phyloP scores from a whole-genome alignment of 352 stramenopile genomes.

The Phytopythium boreale region DNA sequence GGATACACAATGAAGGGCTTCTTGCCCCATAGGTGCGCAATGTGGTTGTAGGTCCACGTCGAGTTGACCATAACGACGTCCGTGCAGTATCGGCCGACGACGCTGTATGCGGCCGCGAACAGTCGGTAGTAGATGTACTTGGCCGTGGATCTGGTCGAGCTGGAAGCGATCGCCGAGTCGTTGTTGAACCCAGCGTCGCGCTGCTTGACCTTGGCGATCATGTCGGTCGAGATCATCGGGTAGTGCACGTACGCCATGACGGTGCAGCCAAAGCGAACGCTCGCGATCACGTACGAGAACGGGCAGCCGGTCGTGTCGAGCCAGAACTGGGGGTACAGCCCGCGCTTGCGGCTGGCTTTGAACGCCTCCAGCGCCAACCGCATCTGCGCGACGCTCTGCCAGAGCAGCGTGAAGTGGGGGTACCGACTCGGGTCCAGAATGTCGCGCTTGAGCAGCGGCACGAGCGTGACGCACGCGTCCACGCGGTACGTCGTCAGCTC shows the following conservation, averaged over 20 bases:
- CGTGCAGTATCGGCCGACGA: conserved; percentile 80
- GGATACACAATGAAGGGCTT: conserved; percentile 90
- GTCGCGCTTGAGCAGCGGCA: conserved; percentile 64
- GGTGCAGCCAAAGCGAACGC: conserved; percentile 72
- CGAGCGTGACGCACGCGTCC: conserved; percentile 57
- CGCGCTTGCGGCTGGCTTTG: conserved; percentile 29
- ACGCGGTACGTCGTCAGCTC: conserved; percentile 55
- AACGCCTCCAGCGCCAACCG: conserved; percentile 89
- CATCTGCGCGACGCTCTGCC: conserved; percentile 95
- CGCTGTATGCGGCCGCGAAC: conserved; percentile 92
- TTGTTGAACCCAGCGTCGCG: conserved; percentile 95
- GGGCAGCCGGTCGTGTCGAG: conserved; percentile 97
- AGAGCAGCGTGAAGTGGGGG: conserved; percentile 93
- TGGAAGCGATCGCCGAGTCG: conserved; percentile 73
- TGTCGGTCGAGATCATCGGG: conserved; percentile 99
- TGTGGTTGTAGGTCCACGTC: conserved; percentile 96
- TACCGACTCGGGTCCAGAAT: conserved; percentile 79
- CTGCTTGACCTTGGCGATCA: conserved; percentile 94
- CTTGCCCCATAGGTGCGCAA: conserved; percentile 91
- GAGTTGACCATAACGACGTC: conserved; percentile 97
- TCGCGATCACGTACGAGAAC: conserved; percentile 96
- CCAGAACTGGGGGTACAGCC: conserved; percentile 87
- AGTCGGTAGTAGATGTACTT: conserved; percentile 97
- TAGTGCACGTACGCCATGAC: conserved; percentile 99
- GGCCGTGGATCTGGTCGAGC: conserved; percentile 67